Evolutionary conservation across 768 basidiomycete species (phyloP).

Genomic region (Trametes sanguinea): DNA sequence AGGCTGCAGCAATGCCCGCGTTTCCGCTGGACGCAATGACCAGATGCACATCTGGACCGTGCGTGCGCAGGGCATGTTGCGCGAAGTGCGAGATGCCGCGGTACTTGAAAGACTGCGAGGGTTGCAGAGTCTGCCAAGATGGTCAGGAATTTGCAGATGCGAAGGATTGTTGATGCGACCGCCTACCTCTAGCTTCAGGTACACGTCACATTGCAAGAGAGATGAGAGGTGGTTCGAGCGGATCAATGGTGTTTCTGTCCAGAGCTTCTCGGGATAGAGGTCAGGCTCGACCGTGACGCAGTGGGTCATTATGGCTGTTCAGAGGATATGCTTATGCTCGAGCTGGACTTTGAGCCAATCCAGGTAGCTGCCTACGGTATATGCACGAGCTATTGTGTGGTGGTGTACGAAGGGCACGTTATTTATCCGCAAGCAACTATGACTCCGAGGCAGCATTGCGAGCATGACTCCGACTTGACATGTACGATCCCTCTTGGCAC

Average conservation of each 20-base stretch:
- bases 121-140: constrained; percentile 61
- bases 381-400: no score
- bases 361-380: no score
- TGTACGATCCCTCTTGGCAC: no score
- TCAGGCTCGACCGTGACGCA: no score
- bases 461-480: no score
- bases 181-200: constrained; percentile 73
- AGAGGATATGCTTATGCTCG: no score
- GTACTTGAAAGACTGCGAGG: constrained; percentile 75
- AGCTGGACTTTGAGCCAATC: no score
- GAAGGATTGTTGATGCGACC: background rate
- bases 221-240: constrained; percentile 61
- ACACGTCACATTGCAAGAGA: constrained; percentile 50
- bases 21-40: constrained; percentile 78
- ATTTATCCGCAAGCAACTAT: no score
- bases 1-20: constrained; percentile 73
- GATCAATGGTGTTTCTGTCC: constrained; percentile 67
- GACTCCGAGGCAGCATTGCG: no score
- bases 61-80: constrained; percentile 47
- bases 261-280: constrained; percentile 36
- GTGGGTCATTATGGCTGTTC: no score
- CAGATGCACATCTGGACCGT: constrained; percentile 59
- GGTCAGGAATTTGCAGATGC: background rate
- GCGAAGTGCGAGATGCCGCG: constrained; percentile 69
- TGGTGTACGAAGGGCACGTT: no score